These are phyloP conservation scores for Ploettnerulaceae sp. DNA, from an alignment of 2,329 filamentous ascomycete genomes.

Conservation along the genomic window DNA sequence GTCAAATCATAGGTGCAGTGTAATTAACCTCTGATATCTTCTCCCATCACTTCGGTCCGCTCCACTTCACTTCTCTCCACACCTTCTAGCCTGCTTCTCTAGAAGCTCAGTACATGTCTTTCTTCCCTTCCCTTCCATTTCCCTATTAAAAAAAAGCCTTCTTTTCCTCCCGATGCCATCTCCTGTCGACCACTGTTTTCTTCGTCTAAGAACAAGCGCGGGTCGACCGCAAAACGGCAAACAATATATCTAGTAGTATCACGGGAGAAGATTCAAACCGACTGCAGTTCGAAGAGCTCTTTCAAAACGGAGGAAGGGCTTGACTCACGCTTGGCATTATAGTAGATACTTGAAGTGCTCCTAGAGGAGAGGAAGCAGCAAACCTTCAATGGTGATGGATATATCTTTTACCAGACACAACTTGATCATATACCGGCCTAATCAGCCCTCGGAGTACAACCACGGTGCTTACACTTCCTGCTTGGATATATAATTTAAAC, in stretches of 20 bases:
- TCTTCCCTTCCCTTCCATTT: not conserved
- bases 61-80: conserved; percentile 6
- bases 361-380: too few relatives aligned
- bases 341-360: too few relatives aligned
- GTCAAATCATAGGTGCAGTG: conserved; percentile 5
- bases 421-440: conserved; percentile 13
- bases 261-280: conserved; percentile 10
- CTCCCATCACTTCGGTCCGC: conserved; percentile 19
- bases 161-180: conserved; percentile 1
- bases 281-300: conserved; percentile 12
- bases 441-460: not conserved
- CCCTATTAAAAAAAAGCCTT: not conserved
- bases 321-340: not conserved
- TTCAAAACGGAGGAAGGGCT: not conserved
- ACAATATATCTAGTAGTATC: conserved; percentile 15
- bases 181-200: conserved; percentile 1
- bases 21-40: not conserved
- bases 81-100: not conserved
- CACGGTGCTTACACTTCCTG: conserved; percentile 1
- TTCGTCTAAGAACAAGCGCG: not conserved
- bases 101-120: conserved; percentile 9
- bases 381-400: conserved; percentile 9
- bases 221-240: conserved; percentile 9
- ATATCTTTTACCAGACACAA: conserved; percentile 8
- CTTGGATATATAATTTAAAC: conserved; percentile 14